Percentiles rank a stretch among this genome's conserved stretches.
These are phyloP conservation scores for Mycena vitilis DNA, from an alignment of 768 basidiomycete species.

Conservation along the genomic window DNA sequence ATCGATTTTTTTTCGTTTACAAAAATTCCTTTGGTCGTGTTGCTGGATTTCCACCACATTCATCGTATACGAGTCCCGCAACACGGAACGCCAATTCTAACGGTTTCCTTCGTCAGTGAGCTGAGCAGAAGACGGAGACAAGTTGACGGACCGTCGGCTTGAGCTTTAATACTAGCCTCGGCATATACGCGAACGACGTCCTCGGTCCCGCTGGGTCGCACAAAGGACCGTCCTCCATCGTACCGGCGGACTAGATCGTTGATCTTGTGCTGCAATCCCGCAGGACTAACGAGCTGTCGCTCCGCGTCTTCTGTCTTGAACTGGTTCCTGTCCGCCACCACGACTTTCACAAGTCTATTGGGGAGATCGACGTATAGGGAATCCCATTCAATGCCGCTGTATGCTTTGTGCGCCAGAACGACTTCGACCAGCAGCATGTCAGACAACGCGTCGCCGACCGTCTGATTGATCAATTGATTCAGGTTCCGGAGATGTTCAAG, in stretches of 20 bases:
- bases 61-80: constrained; percentile 87
- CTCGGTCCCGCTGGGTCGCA: constrained; percentile 97
- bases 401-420: constrained; percentile 89
- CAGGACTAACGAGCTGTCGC: constrained; percentile 83
- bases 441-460: constrained; percentile 96
- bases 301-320: constrained; percentile 97
- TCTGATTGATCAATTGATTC: constrained; percentile 93
- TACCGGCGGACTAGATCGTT: constrained; percentile 84
- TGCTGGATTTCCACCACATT: constrained; percentile 81
- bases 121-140: neutral
- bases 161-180: constrained; percentile 79
- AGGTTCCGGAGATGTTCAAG: constrained; percentile 82
- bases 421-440: constrained; percentile 96
- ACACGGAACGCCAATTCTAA: constrained; percentile 88
- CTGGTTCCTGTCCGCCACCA: constrained; percentile 80
- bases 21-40: constrained; percentile 85
- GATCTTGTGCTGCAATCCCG: constrained; percentile 83
- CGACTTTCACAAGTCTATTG: constrained; percentile 94
- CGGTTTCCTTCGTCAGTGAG: constrained; percentile 11
- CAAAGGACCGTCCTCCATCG: constrained; percentile 90
- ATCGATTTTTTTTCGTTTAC: constrained; percentile 44
- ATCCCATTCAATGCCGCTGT: constrained; percentile 90
- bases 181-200: constrained; percentile 98
- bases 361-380: constrained; percentile 93
- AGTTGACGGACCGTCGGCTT: constrained; percentile 81